Evolutionary conservation across 23 red algal genomes (phyloP).

Genomic region (Agarophyton chilense): DNA sequence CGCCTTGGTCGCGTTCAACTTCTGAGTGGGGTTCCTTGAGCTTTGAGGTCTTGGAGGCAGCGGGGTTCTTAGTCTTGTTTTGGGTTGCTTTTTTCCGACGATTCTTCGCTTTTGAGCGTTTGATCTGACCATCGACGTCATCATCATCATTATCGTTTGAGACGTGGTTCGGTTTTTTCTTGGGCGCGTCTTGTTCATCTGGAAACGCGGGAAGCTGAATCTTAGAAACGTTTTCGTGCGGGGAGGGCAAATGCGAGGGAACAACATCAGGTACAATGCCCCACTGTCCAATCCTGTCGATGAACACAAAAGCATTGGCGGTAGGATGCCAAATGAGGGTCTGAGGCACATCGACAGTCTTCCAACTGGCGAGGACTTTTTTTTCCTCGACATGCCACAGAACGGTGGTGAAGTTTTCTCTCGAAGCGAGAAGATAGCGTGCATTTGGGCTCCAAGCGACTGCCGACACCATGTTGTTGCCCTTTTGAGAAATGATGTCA

Average conservation of each 20-base stretch:
- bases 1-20: conserved; percentile 20
- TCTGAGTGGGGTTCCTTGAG: conserved; percentile 31
- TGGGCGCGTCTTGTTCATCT: background rate
- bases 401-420: conserved; percentile 10
- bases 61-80: conserved; percentile 10
- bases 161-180: conserved; percentile 13
- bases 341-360: conserved; percentile 33
- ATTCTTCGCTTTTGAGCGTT: conserved; percentile 20
- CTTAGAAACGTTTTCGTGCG: background rate
- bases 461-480: conserved; percentile 21
- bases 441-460: conserved; percentile 63
- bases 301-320: conserved; percentile 30
- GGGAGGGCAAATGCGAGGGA: conserved; percentile 43
- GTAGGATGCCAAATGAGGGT: conserved; percentile 69
- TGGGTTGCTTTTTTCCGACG: conserved; percentile 8
- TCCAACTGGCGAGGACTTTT: conserved; percentile 59
- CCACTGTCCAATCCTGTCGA: conserved; percentile 72
- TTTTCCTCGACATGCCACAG: conserved; percentile 50
- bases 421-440: conserved; percentile 38
- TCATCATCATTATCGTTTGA: conserved; percentile 32
- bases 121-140: conserved; percentile 25
- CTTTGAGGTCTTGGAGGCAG: background rate
- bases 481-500: background rate
- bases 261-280: conserved; percentile 67
- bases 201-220: conserved; percentile 29